Base-by-base conservation (phyloP, 2,329 filamentous ascomycete genomes). In the Colletotrichum trifolii region DNA sequence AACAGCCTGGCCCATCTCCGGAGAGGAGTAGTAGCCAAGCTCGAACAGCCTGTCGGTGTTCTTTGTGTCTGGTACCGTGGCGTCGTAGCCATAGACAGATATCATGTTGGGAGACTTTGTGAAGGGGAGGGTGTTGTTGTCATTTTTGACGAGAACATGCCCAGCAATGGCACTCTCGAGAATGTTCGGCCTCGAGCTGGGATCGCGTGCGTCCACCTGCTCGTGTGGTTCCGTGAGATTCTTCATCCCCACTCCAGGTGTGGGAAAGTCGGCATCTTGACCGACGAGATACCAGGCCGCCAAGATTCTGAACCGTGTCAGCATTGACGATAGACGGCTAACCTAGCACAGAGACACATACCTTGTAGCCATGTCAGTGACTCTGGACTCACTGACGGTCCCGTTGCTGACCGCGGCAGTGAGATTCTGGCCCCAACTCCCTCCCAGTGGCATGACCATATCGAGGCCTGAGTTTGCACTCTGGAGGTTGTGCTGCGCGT, bases 71-170 rank as follows among this genome's bases (percentile, higher is more conserved):
- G 79, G 72, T 0, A 81, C 71, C 0, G 80, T 79, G 2, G 93
- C 93, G 85, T 92, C 80, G 82, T 88, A 80, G 70, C 91, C 78
- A 80, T 88, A 83, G 71, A 90, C 75, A 71, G 87, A 83, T 80
- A 90, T 69, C 75, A 86, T 81, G 56, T 78, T 77, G 4, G 81
- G 88, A 58, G 82, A 81, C 58, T 83, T 85, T 2, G 71, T 74
- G 45, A 95, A 82, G 0, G 92, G 92, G 4, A 95, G 79, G 0
- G 83, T 79, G 9, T 81, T 81, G 49, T 84, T 81, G 2, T 78
- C 78, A 74, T 96, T 96, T 81, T 96, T 96, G 58, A 96, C 81
- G 1, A 96, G 82, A n/a, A 94, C 91, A 55, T 91, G 92, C 7
- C 87, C 85, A 8, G 86, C 81, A n/a, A 87, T 79, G 0, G 86